Conservation (phyloP, 495 filamentous ascomycete species). For the Tuber indicum region DNA sequence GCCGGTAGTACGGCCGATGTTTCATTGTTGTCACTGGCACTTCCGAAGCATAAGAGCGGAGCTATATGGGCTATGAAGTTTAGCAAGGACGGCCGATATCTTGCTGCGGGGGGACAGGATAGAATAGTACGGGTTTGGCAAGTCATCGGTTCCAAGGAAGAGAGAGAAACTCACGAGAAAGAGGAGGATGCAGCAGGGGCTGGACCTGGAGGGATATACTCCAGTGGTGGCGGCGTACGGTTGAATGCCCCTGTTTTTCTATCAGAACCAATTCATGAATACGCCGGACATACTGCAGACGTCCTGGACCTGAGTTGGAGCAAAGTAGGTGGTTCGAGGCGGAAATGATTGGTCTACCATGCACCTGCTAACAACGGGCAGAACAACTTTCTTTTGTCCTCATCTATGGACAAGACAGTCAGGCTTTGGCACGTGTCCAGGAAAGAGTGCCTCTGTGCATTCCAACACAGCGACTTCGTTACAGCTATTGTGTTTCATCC, state of each 20-base stretch:
- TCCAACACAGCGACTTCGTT: slow-evolving; percentile 95
- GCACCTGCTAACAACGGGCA: slow-evolving; percentile 38
- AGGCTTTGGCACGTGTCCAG: slow-evolving; percentile 87
- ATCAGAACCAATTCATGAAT: slow-evolving; percentile 66
- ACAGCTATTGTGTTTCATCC: slow-evolving; percentile 94
- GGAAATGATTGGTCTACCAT: slow-evolving; percentile 2
- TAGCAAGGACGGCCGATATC: slow-evolving; percentile 84
- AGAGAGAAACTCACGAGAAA: slow-evolving; percentile 62
- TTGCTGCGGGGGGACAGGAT: slow-evolving; percentile 86
- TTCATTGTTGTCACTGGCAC: slow-evolving; percentile 19
- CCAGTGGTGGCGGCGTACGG: slow-evolving; percentile 48
- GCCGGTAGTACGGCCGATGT: slow-evolving; percentile 10
- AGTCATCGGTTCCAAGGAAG: slow-evolving; percentile 74
- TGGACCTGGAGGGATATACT: slow-evolving; percentile 43
- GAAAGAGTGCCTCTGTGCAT: slow-evolving; percentile 82
- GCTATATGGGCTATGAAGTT: slow-evolving; percentile 91
- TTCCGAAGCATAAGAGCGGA: slow-evolving; percentile 43
- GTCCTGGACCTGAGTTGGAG: slow-evolving; percentile 94
- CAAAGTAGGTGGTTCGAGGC: slow-evolving; percentile 54
- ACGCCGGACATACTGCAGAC: slow-evolving; percentile 76
- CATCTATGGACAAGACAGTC: slow-evolving; percentile 98
- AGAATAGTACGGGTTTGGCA: slow-evolving; percentile 82
- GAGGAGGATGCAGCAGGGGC: slow-evolving; percentile 58
- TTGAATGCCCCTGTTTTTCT: slow-evolving; percentile 91
- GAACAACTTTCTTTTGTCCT: slow-evolving; percentile 95